Evolutionary conservation across 2,329 filamentous ascomycete genomes (phyloP).

Genomic region (Fusarium newnesense): DNA sequence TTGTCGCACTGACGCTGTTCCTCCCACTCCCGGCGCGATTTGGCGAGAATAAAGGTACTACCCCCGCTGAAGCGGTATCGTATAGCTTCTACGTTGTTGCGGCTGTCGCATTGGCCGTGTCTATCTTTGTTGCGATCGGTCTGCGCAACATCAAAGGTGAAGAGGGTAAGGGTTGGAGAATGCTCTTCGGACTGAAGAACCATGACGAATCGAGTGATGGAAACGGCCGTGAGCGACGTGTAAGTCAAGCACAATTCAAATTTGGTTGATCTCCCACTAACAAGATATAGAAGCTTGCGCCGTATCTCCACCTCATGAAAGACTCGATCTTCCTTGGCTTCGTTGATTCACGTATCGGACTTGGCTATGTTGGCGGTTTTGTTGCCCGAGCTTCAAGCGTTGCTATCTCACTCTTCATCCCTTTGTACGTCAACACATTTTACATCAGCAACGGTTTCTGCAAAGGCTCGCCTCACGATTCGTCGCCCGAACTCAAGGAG

Average conservation of each 20-base stretch:
- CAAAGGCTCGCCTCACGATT: slow-evolving; percentile 70
- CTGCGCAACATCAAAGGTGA: slow-evolving; percentile 77
- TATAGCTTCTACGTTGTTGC: slow-evolving; percentile 91
- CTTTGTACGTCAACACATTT: slow-evolving; percentile 90
- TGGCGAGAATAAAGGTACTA: slow-evolving; percentile 74
- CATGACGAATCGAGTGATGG: slow-evolving; percentile 35
- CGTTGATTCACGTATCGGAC: slow-evolving; percentile 78
- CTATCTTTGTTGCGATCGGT: slow-evolving; percentile 81
- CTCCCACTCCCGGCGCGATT: slow-evolving; percentile 88
- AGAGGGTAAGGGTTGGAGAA: slow-evolving; percentile 77
- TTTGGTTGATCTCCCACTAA: slow-evolving; percentile 14
- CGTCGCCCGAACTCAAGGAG: slow-evolving; percentile 80
- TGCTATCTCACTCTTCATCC: slow-evolving; percentile 93
- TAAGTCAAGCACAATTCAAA: slow-evolving; percentile 31
- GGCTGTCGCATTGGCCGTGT: slow-evolving; percentile 75
- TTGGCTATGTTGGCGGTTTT: slow-evolving; percentile 93
- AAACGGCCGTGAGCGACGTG: slow-evolving; percentile 38
- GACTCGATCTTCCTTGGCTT: slow-evolving; percentile 76
- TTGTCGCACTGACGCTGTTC: slow-evolving; percentile 84
- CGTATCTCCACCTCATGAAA: slow-evolving; percentile 69
- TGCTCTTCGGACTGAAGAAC: slow-evolving; percentile 59
- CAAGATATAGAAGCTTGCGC: slow-evolving; percentile 53
- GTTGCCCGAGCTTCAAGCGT: slow-evolving; percentile 95
- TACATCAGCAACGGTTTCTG: slow-evolving; percentile 87
- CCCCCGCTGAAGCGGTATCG: slow-evolving; percentile 78